These are phyloP conservation scores for Cenchrus americanus DNA, from an alignment of 176 grass and related monocot genomes.

Conservation along the genomic window DNA sequence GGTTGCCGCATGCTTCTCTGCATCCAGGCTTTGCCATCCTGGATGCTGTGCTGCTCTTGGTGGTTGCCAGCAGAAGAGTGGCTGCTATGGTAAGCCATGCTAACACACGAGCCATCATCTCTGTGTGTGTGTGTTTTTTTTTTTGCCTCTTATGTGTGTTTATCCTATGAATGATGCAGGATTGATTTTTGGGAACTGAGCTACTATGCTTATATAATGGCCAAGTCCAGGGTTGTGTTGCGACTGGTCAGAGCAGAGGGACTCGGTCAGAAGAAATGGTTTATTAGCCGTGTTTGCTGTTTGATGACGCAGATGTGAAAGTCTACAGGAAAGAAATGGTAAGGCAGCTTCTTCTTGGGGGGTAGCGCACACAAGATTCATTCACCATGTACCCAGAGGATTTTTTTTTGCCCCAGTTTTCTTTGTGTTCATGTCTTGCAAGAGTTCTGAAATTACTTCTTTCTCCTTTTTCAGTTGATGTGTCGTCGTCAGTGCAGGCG, in stretches of 20 bases:
- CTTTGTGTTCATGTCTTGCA: background rate
- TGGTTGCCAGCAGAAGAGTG: slow-evolving; percentile 32
- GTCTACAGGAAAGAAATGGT: slow-evolving; percentile 1
- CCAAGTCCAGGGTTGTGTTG: background rate
- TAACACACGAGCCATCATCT: slow-evolving; percentile 15
- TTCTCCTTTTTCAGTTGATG: background rate
- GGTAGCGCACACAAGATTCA: background rate
- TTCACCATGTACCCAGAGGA: background rate
- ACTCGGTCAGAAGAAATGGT: slow-evolving; percentile 10
- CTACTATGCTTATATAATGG: slow-evolving; percentile 30
- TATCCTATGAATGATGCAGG: slow-evolving; percentile 6
- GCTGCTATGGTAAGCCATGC: slow-evolving; percentile 21
- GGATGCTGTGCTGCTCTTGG: slow-evolving; percentile 24
- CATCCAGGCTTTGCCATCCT: slow-evolving; percentile 41
- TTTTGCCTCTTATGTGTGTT: background rate
- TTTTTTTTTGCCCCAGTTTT: background rate
- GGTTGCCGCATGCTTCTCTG: slow-evolving; percentile 32
- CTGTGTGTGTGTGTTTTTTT: too few species aligned
- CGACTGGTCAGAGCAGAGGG: background rate
- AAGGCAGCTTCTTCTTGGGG: background rate
- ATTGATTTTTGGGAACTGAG: background rate
- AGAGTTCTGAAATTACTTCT: background rate
- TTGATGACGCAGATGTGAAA: background rate
- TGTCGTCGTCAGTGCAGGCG: background rate
- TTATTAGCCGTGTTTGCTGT: background rate